These are phyloP conservation scores for Solanum ossicruentum DNA, from an alignment of 257 asterid species.

Conservation along the genomic window DNA sequence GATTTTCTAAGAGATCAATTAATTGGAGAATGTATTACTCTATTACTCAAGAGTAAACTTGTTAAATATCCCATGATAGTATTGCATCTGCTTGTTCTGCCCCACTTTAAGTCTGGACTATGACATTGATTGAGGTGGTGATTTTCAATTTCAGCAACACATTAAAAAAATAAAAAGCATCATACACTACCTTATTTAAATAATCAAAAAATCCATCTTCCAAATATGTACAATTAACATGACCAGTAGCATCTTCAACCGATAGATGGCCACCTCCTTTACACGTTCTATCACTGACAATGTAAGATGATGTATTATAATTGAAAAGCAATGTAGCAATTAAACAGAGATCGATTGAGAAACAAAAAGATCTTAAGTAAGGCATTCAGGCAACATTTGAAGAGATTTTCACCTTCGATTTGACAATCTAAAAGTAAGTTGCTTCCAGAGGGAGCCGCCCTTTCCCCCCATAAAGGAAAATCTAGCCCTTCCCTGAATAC, in stretches of 20 bases:
- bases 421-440: slow-evolving; percentile 54
- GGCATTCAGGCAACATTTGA: background rate
- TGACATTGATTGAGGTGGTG: background rate
- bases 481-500: slow-evolving; percentile 87
- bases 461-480: slow-evolving; percentile 98
- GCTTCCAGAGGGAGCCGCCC: slow-evolving; percentile 94
- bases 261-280: slow-evolving; percentile 59
- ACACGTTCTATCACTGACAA: slow-evolving; percentile 24
- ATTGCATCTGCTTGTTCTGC: background rate
- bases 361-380: background rate
- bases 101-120: background rate
- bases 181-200: slow-evolving; percentile 45
- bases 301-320: background rate
- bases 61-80: background rate
- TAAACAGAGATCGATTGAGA: background rate
- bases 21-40: background rate
- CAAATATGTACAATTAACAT: slow-evolving; percentile 18
- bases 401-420: slow-evolving; percentile 36
- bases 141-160: background rate
- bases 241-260: slow-evolving; percentile 60
- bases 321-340: background rate
- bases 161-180: background rate
- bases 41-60: background rate
- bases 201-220: slow-evolving; percentile 71
- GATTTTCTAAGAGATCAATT: background rate